Conservation (phyloP, 2,329 filamentous ascomycete genomes). For the Beauveria sp. region DNA sequence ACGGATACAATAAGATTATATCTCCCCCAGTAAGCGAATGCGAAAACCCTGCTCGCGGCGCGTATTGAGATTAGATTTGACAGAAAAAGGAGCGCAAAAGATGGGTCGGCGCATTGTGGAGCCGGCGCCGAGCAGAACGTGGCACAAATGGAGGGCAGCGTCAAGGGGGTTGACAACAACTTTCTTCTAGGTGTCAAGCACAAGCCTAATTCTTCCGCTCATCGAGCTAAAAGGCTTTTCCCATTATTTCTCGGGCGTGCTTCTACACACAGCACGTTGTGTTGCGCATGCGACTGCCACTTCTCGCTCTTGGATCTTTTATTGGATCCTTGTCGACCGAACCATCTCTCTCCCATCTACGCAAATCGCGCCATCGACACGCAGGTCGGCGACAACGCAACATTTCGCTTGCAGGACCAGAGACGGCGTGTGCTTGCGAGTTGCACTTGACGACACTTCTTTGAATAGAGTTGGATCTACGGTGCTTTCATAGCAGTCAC, state of each 20-base stretch:
- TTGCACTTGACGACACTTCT: not conserved
- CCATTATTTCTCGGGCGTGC: not conserved
- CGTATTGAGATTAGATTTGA: not conserved
- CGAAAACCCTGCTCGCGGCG: not conserved
- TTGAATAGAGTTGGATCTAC: not conserved
- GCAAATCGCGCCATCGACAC: slow-evolving; percentile 8
- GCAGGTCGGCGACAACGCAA: not conserved
- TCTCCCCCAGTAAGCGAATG: not conserved
- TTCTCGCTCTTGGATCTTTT: not conserved
- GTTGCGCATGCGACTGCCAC: not conserved
- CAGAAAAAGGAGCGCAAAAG: slow-evolving; percentile 3
- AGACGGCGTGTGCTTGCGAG: not conserved
- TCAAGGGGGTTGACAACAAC: slow-evolving; percentile 3
- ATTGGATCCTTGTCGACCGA: not conserved
- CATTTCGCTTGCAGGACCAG: not conserved
- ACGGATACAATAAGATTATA: not conserved
- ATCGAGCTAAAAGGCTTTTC: not conserved
- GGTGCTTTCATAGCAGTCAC: not conserved
- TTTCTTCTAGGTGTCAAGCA: not conserved
- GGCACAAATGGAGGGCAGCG: slow-evolving; percentile 7
- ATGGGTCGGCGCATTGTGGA: slow-evolving; percentile 11
- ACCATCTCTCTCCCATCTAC: not conserved
- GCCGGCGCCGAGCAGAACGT: slow-evolving; percentile 10
- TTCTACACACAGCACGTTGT: not conserved
- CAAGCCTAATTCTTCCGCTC: not conserved